Conservation (phyloP, 139 green algal species). For the Chlorella vulgaris region DNA sequence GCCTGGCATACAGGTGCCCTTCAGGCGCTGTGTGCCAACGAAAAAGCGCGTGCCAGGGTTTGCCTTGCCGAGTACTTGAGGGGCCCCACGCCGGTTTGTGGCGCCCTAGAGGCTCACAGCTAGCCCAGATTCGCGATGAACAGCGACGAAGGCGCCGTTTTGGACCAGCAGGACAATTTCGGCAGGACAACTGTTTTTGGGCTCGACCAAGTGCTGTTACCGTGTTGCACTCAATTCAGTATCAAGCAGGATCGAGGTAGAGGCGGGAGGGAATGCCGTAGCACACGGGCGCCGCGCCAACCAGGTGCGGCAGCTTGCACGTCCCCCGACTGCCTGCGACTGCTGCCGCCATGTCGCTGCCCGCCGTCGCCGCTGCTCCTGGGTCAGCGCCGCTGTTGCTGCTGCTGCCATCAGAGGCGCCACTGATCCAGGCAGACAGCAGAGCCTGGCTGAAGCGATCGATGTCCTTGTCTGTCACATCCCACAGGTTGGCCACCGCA, state of each 20-base stretch:
- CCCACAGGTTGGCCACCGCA: constrained; percentile 92
- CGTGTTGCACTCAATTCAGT: neutral
- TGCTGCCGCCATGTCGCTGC: constrained; percentile 34
- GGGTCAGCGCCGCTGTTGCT: neutral
- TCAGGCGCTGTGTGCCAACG: no score
- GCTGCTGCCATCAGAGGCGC: neutral
- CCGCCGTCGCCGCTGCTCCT: neutral
- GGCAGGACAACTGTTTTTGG: no score
- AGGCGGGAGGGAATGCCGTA: constrained; percentile 81
- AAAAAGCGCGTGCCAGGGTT: no score
- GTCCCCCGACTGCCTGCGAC: constrained; percentile 55
- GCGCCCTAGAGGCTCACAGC: no score
- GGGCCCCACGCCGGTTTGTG: no score
- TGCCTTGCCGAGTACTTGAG: no score
- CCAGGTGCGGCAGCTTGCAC: constrained; percentile 82
- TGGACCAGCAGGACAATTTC: no score
- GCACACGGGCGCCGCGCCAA: constrained; percentile 88
- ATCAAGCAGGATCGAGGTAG: neutral
- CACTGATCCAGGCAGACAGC: constrained; percentile 68
- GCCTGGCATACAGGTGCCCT: no score
- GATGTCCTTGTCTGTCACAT: constrained; percentile 97
- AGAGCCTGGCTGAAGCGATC: constrained; percentile 81
- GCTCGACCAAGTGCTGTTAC: no score
- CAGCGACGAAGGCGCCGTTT: no score
- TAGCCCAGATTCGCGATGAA: no score